phyloP scores from a whole-genome alignment of 1,139 yeast species.

The Debaryomyces udenii region DNA sequence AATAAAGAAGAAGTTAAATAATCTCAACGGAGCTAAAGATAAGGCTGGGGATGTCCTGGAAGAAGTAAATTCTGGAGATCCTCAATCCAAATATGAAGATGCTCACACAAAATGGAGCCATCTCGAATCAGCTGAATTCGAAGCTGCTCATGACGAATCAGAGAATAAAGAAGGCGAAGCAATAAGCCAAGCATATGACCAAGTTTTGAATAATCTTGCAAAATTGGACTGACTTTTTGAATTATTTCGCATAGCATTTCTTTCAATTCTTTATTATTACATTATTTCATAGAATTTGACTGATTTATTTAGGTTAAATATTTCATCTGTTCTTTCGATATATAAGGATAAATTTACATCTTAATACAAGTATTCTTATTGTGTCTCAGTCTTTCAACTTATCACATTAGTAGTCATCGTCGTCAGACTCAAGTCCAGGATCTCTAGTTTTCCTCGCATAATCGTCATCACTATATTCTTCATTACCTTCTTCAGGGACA shows the following conservation, averaged over 20 bases:
- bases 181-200: constrained; percentile 54
- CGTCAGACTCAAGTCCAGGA: constrained; percentile 31
- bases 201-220: constrained; percentile 46
- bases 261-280: not conserved
- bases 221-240: constrained; percentile 6
- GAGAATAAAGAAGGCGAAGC: constrained; percentile 24
- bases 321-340: not conserved
- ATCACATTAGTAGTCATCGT: constrained; percentile 25
- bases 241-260: not conserved
- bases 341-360: constrained; percentile 4
- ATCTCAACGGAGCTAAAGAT: constrained; percentile 13
- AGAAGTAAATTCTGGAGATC: constrained; percentile 10
- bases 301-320: constrained; percentile 1
- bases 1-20: constrained; percentile 22
- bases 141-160: constrained; percentile 7
- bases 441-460: constrained; percentile 22
- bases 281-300: constrained; percentile 1
- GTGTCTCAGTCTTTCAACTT: not conserved
- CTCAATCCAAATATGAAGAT: constrained; percentile 13
- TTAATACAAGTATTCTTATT: not conserved
- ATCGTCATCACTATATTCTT: constrained; percentile 45
- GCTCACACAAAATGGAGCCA: constrained; percentile 11
- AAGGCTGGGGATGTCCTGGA: constrained; percentile 8
- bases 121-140: constrained; percentile 8
- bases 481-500: constrained; percentile 24